Conservation (phyloP, 371 early-diverging fungal genomes). For the Rhizopus microsporus region DNA sequence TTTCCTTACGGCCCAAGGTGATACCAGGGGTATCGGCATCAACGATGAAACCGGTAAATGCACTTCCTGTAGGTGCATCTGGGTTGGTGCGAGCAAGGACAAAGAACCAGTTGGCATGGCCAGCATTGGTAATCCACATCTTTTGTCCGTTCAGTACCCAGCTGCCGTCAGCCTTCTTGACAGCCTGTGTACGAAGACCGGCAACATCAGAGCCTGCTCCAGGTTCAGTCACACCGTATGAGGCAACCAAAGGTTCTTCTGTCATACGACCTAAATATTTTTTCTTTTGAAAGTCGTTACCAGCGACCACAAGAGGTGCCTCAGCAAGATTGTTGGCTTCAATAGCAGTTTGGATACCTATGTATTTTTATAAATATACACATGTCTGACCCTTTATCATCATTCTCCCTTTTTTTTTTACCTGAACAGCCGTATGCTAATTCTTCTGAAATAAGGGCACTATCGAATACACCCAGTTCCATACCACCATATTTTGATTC, state of each 20-base stretch:
- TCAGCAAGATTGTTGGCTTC: conserved; percentile 96
- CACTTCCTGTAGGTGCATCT: conserved; percentile 78
- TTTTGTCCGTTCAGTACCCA: conserved; percentile 83
- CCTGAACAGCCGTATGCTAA: conserved; percentile 96
- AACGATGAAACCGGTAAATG: conserved; percentile 96
- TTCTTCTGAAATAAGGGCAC: conserved; percentile 83
- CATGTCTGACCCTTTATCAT: not conserved
- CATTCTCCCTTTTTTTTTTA: conserved; percentile 1
- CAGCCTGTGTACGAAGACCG: conserved; percentile 66
- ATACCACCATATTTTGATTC: conserved; percentile 87
- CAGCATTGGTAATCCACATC: conserved; percentile 93
- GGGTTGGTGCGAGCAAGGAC: conserved; percentile 92
- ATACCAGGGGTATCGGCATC: conserved; percentile 92
- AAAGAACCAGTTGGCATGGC: conserved; percentile 98
- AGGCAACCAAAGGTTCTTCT: conserved; percentile 89
- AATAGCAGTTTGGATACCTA: conserved; percentile 90
- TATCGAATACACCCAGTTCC: conserved; percentile 81
- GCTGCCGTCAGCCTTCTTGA: conserved; percentile 61
- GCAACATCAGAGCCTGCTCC: conserved; percentile 81
- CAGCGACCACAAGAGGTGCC: conserved; percentile 91
- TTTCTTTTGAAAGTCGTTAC: conserved; percentile 81
- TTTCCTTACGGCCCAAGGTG: conserved; percentile 90
- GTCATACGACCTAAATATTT: conserved; percentile 95
- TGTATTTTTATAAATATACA: not conserved
- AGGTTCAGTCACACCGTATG: conserved; percentile 93